Conservation (phyloP, 768 basidiomycete genomes). For the Boletus rex-veris region DNA sequence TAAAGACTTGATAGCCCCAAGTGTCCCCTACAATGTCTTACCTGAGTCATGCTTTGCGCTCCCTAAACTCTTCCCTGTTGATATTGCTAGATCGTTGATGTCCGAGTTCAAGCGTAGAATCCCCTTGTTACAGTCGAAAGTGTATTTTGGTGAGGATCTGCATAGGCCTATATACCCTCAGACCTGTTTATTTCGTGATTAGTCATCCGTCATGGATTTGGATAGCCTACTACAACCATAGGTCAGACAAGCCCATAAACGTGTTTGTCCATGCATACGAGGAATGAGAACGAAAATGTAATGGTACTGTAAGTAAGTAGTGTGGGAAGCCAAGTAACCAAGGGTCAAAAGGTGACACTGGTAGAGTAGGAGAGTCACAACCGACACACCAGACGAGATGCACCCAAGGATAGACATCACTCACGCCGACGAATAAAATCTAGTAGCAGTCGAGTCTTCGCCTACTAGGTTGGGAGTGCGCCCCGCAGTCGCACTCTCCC, state of each 20-base stretch:
- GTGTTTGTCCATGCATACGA: neutral
- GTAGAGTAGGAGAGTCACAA: neutral
- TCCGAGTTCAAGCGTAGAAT: no score
- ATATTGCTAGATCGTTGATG: no score
- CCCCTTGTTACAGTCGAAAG: no score
- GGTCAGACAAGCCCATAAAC: neutral
- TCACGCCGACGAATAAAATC: neutral
- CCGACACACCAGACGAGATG: neutral
- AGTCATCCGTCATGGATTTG: neutral
- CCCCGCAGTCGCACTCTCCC: slow-evolving; percentile 70
- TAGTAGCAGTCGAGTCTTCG: no score
- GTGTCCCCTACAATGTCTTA: no score
- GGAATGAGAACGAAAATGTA: neutral
- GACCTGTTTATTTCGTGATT: neutral
- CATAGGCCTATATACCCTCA: neutral
- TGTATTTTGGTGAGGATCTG: no score
- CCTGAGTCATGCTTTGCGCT: no score
- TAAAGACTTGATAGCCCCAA: no score
- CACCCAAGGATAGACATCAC: neutral
- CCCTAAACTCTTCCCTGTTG: no score
- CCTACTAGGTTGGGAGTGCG: slow-evolving; percentile 40
- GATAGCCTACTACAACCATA: neutral
- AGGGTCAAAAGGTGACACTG: neutral
- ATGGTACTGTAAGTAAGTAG: neutral
- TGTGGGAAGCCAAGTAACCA: neutral